phyloP scores from a whole-genome alignment of 1,284 basidiomycete species.

The Pseudomicrostroma phylloplanum region DNA sequence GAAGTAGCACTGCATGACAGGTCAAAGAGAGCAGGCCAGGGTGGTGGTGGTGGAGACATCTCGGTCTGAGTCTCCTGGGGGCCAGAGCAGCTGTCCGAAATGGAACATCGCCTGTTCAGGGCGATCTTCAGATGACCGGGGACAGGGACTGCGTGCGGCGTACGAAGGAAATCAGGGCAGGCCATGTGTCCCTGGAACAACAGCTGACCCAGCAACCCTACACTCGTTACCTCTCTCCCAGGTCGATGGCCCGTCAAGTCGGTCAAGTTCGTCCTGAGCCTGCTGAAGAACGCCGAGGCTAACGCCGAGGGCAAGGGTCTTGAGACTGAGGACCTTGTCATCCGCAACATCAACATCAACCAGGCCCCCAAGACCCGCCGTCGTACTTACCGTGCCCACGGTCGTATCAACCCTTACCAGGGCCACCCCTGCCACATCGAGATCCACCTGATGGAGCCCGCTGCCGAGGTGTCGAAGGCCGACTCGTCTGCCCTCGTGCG shows the following conservation, averaged over 20 bases:
- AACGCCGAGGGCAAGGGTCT: conserved; percentile 98
- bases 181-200: too few species aligned
- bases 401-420: conserved; percentile 66
- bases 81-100: too few species aligned
- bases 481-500: conserved; percentile 22
- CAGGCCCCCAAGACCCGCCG: conserved; percentile 99
- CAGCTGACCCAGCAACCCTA: too few species aligned
- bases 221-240: conserved; percentile 18
- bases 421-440: conserved; percentile 93
- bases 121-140: too few species aligned
- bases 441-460: conserved; percentile 50
- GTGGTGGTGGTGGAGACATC: too few species aligned
- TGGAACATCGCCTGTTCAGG: too few species aligned
- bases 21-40: too few species aligned
- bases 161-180: too few species aligned
- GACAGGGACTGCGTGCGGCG: too few species aligned
- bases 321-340: conserved; percentile 80
- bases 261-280: conserved; percentile 84
- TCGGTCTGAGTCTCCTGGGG: too few species aligned
- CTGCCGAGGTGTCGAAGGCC: conserved; percentile 48
- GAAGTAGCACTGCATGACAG: too few species aligned
- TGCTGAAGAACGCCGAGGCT: conserved; percentile 98
- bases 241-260: conserved; percentile 99
- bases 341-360: conserved; percentile 97
- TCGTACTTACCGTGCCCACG: conserved; percentile 97